phyloP scores from a whole-genome alignment of 1,284 basidiomycete species.

The Cystobasidium sp. region DNA sequence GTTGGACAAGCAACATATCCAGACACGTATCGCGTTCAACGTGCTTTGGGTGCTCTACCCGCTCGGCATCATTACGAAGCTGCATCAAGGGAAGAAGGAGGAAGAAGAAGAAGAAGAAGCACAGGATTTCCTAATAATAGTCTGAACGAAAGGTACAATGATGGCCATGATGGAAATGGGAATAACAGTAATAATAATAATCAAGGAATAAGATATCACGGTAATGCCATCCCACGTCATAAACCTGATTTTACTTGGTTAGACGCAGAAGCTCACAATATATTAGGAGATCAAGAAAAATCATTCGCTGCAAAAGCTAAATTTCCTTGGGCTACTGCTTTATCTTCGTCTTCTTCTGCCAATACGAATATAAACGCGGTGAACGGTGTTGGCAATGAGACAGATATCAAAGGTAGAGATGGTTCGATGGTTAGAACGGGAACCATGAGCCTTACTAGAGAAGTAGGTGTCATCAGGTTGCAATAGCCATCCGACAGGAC shows the following conservation, averaged over 20 bases:
- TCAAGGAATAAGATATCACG: background rate
- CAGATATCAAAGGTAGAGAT: background rate
- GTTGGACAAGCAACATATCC: slow-evolving; percentile 29
- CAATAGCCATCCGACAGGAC: background rate
- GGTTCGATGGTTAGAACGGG: background rate
- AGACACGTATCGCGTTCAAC: slow-evolving; percentile 31
- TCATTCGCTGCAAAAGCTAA: slow-evolving; percentile 19
- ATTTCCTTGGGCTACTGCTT: slow-evolving; percentile 40
- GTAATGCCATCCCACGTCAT: background rate
- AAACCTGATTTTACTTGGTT: slow-evolving; percentile 38
- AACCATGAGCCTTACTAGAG: slow-evolving; percentile 15
- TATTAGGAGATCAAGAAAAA: slow-evolving; percentile 15
- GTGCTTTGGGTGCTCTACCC: slow-evolving; percentile 6
- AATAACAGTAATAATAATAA: background rate
- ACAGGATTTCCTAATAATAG: background rate
- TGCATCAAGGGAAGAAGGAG: background rate
- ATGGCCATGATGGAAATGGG: background rate
- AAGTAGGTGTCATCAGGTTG: slow-evolving; percentile 29
- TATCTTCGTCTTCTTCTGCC: background rate
- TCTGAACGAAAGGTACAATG: background rate
- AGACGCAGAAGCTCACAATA: slow-evolving; percentile 13
- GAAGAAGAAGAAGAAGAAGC: background rate
- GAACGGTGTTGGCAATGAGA: background rate
- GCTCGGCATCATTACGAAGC: background rate
- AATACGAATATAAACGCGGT: background rate